Evolutionary conservation across 805 yeast species (phyloP).

Genomic region (Candida sonorensis): DNA sequence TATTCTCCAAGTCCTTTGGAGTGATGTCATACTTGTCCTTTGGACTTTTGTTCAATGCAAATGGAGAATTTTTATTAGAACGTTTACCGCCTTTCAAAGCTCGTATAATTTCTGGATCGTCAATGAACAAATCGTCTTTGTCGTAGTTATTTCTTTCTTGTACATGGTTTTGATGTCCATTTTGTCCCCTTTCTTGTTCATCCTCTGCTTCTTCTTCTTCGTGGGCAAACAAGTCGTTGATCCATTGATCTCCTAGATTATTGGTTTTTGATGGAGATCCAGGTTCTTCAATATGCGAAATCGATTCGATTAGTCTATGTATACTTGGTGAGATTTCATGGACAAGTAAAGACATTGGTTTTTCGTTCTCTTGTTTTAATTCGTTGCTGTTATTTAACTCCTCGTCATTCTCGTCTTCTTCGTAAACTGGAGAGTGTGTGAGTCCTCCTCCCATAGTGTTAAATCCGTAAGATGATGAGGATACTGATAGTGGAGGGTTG

Average conservation of each 20-base stretch:
- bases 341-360: conserved; percentile 17
- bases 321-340: conserved; percentile 29
- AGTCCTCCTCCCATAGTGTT: background rate
- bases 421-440: background rate
- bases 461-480: background rate
- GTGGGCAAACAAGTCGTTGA: conserved; percentile 24
- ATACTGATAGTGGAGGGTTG: conserved; percentile 8
- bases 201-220: conserved; percentile 17
- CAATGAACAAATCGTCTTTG: conserved; percentile 1
- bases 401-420: conserved; percentile 3
- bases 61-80: conserved; percentile 10
- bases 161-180: too few relatives aligned
- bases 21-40: conserved; percentile 17
- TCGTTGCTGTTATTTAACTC: too few relatives aligned
- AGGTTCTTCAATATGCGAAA: conserved; percentile 18
- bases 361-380: too few relatives aligned
- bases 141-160: too few relatives aligned
- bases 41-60: conserved; percentile 25
- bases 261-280: conserved; percentile 24
- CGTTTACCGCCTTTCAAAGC: conserved; percentile 9
- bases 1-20: conserved; percentile 20
- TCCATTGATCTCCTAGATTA: conserved; percentile 19
- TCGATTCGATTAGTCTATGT: conserved; percentile 27
- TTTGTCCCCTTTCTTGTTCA: conserved; percentile 5
- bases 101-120: conserved; percentile 22